Evolutionary conservation across 768 basidiomycete species (phyloP), one percentile per base, ranked within the genome.

Genomic region (Mycena filopes): DNA sequence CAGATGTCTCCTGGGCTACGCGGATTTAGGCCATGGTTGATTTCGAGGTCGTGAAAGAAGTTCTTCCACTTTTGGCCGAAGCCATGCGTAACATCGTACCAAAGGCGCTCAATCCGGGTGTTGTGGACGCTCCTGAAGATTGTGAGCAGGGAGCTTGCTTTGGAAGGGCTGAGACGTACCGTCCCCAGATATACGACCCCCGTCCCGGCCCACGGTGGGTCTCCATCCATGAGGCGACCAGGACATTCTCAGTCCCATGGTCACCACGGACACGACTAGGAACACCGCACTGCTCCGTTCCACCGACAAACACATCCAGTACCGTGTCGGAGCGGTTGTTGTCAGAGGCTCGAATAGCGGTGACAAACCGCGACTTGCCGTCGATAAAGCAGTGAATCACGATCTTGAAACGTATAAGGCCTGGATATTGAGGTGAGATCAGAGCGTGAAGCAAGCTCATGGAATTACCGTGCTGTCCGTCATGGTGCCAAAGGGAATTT

Each of bases 291-390:
- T 9, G 11, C 36, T 15, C 36, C 10, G 36, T 36, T 9, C 11
- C 36, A 3, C 10, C 36, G 36, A 36, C 4, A 36, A 84, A 84
- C 1, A 84, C 61, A 9, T 71, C 46, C 8, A 81, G 70, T 2
- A 84, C 81, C 5, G 82, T 85, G 0, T 69, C 41, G 6, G 78
- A 75, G 2, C 70, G 60, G 63, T 85, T 84, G 69, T 85, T 84
- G 71, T 73, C 75, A 62, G 70, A 75, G 0, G 74, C 81, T 13
- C 65, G 53, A 28, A 84, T 70, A 3, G 76, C 79, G 8, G 73
- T 71, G 3, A 83, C 66, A 18, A 80, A 70, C 4, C 79, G 71
- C 1, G 79, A 78, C 50, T 77, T 76, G 6, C 83, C 82, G 71
- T 84, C 81, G 18, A 84, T 77, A 41, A 78, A 78, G 4, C 71